phyloP scores from a whole-genome alignment of 2,329 filamentous ascomycete species.

The Madurella mycetomatis region DNA sequence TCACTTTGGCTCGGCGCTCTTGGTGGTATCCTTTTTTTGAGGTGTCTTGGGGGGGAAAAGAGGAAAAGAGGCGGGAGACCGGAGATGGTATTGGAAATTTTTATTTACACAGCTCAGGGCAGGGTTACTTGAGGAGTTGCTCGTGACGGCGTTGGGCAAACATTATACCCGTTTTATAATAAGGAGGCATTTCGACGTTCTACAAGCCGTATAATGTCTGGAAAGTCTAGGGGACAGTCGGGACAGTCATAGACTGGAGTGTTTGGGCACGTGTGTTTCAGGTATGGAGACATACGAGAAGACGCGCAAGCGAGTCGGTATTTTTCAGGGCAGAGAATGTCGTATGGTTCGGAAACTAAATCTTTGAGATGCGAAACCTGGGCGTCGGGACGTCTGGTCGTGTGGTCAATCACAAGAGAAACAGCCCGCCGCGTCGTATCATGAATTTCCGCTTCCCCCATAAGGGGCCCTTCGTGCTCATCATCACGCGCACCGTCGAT shows the following conservation, averaged over 20 bases:
- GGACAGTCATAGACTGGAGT: conserved; percentile 5
- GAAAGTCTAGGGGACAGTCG: background rate
- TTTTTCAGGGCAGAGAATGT: too few species aligned
- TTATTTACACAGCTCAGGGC: background rate
- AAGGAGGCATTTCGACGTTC: background rate
- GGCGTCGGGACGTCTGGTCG: background rate
- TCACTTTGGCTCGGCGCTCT: too few species aligned
- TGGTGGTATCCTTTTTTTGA: too few species aligned
- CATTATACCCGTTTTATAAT: conserved; percentile 21
- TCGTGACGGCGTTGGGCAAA: conserved; percentile 15
- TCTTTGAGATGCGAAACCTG: conserved; percentile 11
- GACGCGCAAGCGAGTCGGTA: too few species aligned
- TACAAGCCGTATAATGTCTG: background rate
- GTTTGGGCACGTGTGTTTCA: background rate
- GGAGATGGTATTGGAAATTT: background rate
- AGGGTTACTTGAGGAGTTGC: conserved; percentile 1
- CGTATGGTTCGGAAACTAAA: background rate
- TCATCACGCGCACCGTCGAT: background rate
- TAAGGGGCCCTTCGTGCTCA: background rate
- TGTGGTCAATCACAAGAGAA: conserved; percentile 5
- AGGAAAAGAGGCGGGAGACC: background rate
- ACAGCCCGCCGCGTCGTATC: conserved; percentile 7
- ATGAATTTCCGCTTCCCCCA: conserved; percentile 3
- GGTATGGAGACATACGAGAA: background rate
- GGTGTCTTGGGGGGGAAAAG: background rate